A percentile compares a stretch with the other conserved stretches of the same genome.
These are phyloP conservation scores for Hanseniaspora hatyaiensis DNA, from an alignment of 805 yeast species.

Conservation along the genomic window DNA sequence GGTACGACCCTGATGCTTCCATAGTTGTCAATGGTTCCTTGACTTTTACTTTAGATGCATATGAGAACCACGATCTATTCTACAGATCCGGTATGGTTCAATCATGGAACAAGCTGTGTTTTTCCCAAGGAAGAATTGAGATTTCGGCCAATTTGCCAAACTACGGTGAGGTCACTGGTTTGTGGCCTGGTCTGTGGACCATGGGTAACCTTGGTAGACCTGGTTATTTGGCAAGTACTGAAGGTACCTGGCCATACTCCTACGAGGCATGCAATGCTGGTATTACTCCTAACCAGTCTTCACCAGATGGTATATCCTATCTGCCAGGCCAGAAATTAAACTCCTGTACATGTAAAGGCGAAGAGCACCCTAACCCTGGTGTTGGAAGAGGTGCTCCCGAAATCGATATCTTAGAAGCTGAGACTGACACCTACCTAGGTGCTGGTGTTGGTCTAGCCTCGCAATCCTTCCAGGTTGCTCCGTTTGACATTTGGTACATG, in stretches of 20 bases:
- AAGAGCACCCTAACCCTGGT: conserved; percentile 80
- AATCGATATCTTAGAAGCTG: conserved; percentile 84
- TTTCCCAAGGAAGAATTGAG: conserved; percentile 71
- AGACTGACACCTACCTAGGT: conserved; percentile 42
- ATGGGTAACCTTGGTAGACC: conserved; percentile 89
- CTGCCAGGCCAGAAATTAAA: conserved; percentile 74
- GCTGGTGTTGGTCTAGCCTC: conserved; percentile 63
- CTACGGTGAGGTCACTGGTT: conserved; percentile 62
- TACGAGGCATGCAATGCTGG: conserved; percentile 87
- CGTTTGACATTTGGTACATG: conserved; percentile 85
- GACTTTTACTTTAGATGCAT: conserved; percentile 65
- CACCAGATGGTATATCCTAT: conserved; percentile 77
- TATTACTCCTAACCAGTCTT: conserved; percentile 84
- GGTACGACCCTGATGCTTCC: conserved; percentile 90
- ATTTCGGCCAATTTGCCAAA: conserved; percentile 70
- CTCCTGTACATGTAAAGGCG: conserved; percentile 69
- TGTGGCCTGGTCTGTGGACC: conserved; percentile 97
- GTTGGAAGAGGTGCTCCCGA: conserved; percentile 92
- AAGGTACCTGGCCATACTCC: conserved; percentile 92
- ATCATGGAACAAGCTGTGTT: conserved; percentile 84
- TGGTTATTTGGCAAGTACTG: conserved; percentile 75
- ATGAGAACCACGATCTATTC: conserved; percentile 59
- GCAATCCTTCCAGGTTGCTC: conserved; percentile 87
- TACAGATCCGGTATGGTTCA: conserved; percentile 89
- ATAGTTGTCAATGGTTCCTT: conserved; percentile 66